Base-by-base conservation (phyloP, 305 asterid genomes). In the Fraxinus angustifolia region DNA sequence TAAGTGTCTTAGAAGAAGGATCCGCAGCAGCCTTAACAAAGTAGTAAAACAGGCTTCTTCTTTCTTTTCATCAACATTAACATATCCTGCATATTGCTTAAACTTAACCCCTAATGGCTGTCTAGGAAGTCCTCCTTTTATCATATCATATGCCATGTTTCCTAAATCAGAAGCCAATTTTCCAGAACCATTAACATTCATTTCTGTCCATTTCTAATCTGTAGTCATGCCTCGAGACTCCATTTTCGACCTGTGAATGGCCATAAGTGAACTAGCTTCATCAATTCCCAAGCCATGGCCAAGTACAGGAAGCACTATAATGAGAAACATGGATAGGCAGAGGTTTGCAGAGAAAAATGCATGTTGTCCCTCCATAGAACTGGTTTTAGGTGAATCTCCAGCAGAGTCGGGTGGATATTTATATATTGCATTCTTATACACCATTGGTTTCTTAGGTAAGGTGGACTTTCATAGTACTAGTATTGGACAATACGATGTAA, bases 41-140 rank as follows among this genome's bases (percentile, higher is more conserved):
- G 70, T 86, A 88, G 68, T 88, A 88, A 79, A 84, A 88, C 72
- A 88, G 90, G 76, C 79, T 84, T 82, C 91, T 76, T 0, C 91
- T 3, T 76, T 84, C 0, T n/a, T 40, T 21, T 58, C 40, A 38
- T 85, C 86, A 33, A 88, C 89, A 42, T 73, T 62, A 48, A 85
- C 87, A 80, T 88, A 86, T 1, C 90, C 90, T 26, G 89, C 83
- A 74, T 84, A 88, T 73, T 88, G 90, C 21, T 86, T 82, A 74
- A 88, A 85, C 79, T 4, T 77, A 56, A 81, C 79, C 19, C 40
- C n/a, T 0, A 50, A 70, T 35, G 89, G 87, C 35, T 85, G 90
- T 30, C 87, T 87, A 0, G 88, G 90, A 75, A 87, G 87, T 0
- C 90, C 88, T 28, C 75, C 68, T 33, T 77, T 65, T 30, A 85